These are phyloP conservation scores for Saururus chinensis DNA, from an alignment of 164 flowering plant genomes.

Conservation along the genomic window DNA sequence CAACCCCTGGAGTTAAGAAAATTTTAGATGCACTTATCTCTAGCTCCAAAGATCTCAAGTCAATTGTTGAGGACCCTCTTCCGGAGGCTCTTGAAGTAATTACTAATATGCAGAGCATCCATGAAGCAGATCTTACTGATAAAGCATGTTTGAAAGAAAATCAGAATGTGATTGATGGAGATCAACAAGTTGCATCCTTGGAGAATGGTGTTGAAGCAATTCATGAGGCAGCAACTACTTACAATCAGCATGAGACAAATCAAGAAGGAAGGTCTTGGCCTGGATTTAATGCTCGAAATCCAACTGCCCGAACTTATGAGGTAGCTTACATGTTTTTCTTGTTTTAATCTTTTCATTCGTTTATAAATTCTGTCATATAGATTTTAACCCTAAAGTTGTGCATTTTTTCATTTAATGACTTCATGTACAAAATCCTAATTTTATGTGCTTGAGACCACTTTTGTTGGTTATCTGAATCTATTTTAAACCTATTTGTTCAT, in stretches of 20 bases:
- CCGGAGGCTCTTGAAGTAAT: constrained; percentile 46
- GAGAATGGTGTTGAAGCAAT: constrained; percentile 7
- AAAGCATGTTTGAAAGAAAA: constrained; percentile 7
- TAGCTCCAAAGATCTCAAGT: constrained; percentile 37
- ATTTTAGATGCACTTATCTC: constrained; percentile 34
- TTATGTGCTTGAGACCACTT: too few relatives aligned
- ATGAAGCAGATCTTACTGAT: constrained; percentile 6
- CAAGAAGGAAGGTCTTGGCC: constrained; percentile 14
- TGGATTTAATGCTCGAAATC: constrained; percentile 43
- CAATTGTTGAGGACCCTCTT: constrained; percentile 60
- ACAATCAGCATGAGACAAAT: constrained; percentile 1
- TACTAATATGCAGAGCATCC: constrained; percentile 14
- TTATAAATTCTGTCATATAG: neutral
- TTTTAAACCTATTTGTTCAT: too few relatives aligned
- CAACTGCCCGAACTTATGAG: constrained; percentile 46
- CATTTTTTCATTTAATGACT: neutral
- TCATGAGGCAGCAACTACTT: constrained; percentile 5
- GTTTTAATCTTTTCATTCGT: neutral
- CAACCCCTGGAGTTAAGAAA: constrained; percentile 27
- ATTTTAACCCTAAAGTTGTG: neutral
- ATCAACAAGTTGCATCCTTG: constrained; percentile 2
- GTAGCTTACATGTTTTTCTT: constrained; percentile 1
- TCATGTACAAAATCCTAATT: too few relatives aligned
- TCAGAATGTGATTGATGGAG: constrained; percentile 7
- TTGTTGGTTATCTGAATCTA: too few relatives aligned